Evolutionary conservation across 192 early-diverging fungal genomes (phyloP), one percentile per base, ranked within the genome.

Genomic region (Lunasporangiospora selenospora): DNA sequence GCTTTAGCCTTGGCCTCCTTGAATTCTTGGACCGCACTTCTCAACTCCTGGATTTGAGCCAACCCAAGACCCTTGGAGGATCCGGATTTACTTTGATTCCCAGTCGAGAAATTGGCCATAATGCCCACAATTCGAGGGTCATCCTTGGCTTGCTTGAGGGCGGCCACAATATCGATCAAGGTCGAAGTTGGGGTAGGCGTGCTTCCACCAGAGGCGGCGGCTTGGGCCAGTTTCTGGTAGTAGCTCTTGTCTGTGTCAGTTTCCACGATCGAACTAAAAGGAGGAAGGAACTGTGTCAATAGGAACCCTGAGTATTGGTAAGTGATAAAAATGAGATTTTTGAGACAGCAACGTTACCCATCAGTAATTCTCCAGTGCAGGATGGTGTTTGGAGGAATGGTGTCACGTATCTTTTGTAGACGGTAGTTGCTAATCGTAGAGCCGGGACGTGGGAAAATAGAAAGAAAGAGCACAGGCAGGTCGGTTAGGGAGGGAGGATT

Each of bases 21-120:
- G 56, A 91, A 86, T 40, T 61, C 54, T 16, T 66, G 51, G 39
- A 88, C 44, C 9, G 84, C 84, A 10, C 76, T 40, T 29, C 86
- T 70, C 10, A 90, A 65, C 57, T 91, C 89, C 60, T 91, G 86
- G 10, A 85, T 65, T 54, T 88, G 85, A 1, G 85, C 87, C 43
- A 85, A 47, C 36, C 80, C 80, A 47, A 85, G 58, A 1, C 48
- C 46, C 7, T 60, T 62, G 3, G 42, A 19, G n/a, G 53, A 53
- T 15, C 49, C 62, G 8, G 64, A 36, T 12, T 54, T 54, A 8
- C 37, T 26, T 27, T 47, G 45, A n/a, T 66, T 63, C 16, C 44
- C 43, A 12, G 65, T 58, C 18, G 75, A 76, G 40, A 76, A 63
- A 38, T 79, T 69, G 55, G 65, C 78, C 73, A 79, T 65, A 40